These are phyloP conservation scores for Stemphylium beticola DNA, from an alignment of 2,329 filamentous ascomycete species.

Conservation along the genomic window DNA sequence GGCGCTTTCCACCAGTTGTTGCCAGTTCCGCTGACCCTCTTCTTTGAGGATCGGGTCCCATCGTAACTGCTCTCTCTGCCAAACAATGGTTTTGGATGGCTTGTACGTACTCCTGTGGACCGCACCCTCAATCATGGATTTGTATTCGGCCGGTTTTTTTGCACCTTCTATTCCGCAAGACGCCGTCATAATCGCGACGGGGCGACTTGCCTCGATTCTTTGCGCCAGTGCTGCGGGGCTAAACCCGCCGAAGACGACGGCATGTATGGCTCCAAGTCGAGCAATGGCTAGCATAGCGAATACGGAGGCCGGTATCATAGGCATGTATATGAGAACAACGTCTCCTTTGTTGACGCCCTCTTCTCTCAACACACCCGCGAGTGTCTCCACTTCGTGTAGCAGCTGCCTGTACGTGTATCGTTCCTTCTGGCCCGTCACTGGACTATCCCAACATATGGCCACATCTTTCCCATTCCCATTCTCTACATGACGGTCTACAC, in stretches of 20 bases:
- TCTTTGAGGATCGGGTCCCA: constrained; percentile 74
- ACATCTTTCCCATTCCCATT: constrained; percentile 72
- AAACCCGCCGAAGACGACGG: constrained; percentile 93
- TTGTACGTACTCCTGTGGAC: constrained; percentile 72
- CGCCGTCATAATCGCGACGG: constrained; percentile 80
- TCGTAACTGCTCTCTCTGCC: constrained; percentile 78
- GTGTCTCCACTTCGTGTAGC: constrained; percentile 77
- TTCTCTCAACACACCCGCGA: constrained; percentile 81
- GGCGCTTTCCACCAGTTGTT: constrained; percentile 74
- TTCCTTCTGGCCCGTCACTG: constrained; percentile 76
- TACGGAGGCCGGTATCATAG: constrained; percentile 91
- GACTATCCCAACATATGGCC: constrained; percentile 87
- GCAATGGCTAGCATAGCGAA: constrained; percentile 83
- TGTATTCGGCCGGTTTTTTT: constrained; percentile 80
- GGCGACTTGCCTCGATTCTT: constrained; percentile 81
- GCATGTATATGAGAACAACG: constrained; percentile 93
- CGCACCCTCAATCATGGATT: constrained; percentile 75
- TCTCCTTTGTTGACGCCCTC: constrained; percentile 84
- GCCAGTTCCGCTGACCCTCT: constrained; percentile 80
- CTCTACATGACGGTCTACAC: constrained; percentile 85
- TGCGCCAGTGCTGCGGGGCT: constrained; percentile 81
- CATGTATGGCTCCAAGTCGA: constrained; percentile 84
- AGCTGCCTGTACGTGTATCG: constrained; percentile 77
- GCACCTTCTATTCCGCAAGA: constrained; percentile 90
- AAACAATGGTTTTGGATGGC: constrained; percentile 75